Percentiles rank a stretch among this genome's conserved stretches.
These are phyloP conservation scores for Myxozyma geophila DNA, from an alignment of 805 yeast genomes.

Conservation along the genomic window DNA sequence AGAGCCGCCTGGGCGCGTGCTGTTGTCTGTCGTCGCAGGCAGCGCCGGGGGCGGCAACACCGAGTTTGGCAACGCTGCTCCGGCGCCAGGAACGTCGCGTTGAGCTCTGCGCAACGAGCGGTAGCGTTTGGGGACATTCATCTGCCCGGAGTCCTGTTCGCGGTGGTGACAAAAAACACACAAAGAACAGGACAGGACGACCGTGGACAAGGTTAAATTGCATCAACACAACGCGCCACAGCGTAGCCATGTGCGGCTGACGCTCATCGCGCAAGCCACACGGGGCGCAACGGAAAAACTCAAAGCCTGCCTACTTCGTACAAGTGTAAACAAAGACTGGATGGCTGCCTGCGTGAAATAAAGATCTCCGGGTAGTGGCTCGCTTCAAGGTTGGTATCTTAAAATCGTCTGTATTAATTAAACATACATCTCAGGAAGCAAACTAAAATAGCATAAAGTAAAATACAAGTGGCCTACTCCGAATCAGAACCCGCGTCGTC, in stretches of 20 bases:
- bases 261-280: slow-evolving; percentile 10
- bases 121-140: slow-evolving; percentile 29
- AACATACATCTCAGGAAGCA: not conserved
- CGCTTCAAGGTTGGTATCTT: no score
- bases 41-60: not conserved
- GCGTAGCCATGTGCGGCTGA: slow-evolving; percentile 12
- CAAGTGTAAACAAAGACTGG: not conserved
- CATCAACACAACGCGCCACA: slow-evolving; percentile 12
- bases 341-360: no score
- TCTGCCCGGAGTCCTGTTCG: not conserved
- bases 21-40: not conserved
- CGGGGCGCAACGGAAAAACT: not conserved
- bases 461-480: not conserved
- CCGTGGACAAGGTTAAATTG: slow-evolving; percentile 1
- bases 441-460: not conserved
- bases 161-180: not conserved
- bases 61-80: not conserved
- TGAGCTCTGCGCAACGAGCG: slow-evolving; percentile 24
- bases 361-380: no score
- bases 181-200: not conserved
- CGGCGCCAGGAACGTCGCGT: not conserved
- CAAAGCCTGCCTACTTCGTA: not conserved
- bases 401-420: not conserved
- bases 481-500: not conserved
- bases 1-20: slow-evolving; percentile 3